Evolutionary conservation across 257 asterid genomes (phyloP), one percentile per base, ranked within the genome.

Genomic region (Petrea volubilis): DNA sequence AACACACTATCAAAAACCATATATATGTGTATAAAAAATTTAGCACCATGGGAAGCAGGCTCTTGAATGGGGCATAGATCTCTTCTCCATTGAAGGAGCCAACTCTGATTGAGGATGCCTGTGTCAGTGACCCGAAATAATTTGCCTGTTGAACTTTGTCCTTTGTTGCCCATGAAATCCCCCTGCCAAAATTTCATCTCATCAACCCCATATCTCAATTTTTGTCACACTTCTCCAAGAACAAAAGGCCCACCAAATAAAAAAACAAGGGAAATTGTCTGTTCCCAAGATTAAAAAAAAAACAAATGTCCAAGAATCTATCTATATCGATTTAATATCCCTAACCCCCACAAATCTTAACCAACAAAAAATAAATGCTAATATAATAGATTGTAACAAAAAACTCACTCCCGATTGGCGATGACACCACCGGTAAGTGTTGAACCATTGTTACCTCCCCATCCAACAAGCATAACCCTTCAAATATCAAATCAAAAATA

Each of bases 401-500:
- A 15, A 29, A 81, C 96, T 89, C 79, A 94, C 99, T 95, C 99
- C 25, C 96, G 78, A 72, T 95, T 92, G 0, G 99, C 96, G 44
- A 95, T 85, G 52, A 95, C 98, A 58, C 98, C 96, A 43, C 88
- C 99, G 0, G 98, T 92, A 13, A 95, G 95, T 15, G 99, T 92
- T 1, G 90, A 88, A 11, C 99, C 99, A 69, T 94, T 94, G 88
- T 94, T 94, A 18, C 99, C 99, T 74, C 99, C 99, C 99, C 99
- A 94, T 52, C 99, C 99, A 41, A 94, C 97, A 75, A 94, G 96
- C 99, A 94, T 83, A 72, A 92, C 99, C 88, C 98, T 94, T 29
- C 33, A 79, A 41, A 64, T 6, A 17, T 11, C 6, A 14, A 29
- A 7, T 17, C 74, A 25, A 17, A 25, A 0, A 50, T 5, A 46